phyloP scores from a whole-genome alignment of 2,329 filamentous ascomycete genomes.

The Epichloe sibirici region DNA sequence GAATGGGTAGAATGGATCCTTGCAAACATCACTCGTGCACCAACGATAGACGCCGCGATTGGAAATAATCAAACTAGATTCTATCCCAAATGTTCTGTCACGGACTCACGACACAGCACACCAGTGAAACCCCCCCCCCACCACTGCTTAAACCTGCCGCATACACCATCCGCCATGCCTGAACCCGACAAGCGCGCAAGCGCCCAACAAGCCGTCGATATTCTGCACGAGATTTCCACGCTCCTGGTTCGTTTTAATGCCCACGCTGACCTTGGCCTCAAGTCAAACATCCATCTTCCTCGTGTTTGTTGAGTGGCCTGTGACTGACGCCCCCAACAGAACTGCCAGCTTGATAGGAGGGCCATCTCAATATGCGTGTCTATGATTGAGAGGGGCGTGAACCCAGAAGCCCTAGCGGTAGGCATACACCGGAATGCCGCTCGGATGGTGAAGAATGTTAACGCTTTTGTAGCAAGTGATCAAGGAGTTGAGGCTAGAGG shows the following conservation, averaged over 20 bases:
- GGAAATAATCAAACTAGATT: no score
- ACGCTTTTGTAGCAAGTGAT: constrained; percentile 37
- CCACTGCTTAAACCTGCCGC: neutral
- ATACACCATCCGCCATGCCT: constrained; percentile 23
- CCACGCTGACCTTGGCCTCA: neutral
- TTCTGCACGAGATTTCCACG: constrained; percentile 74
- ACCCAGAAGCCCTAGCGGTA: constrained; percentile 89
- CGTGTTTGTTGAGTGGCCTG: neutral
- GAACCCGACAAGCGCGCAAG: constrained; percentile 57
- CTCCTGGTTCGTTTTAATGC: constrained; percentile 57
- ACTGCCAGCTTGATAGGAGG: constrained; percentile 82
- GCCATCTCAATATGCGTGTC: constrained; percentile 92
- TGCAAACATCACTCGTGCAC: no score
- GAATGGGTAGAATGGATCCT: no score
- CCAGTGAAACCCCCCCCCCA: neutral
- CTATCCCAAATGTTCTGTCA: no score
- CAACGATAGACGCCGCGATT: no score
- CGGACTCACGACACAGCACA: neutral
- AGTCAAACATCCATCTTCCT: no score
- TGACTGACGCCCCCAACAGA: constrained; percentile 39
- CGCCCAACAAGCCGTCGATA: constrained; percentile 72
- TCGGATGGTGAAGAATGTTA: neutral
- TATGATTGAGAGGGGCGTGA: constrained; percentile 93
- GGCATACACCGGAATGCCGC: constrained; percentile 19
- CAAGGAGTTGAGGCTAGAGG: constrained; percentile 46